A percentile compares a stretch with the other conserved stretches of the same genome.
These are phyloP conservation scores for Tolypocladium guangdongense DNA, from an alignment of 2,329 filamentous ascomycete species.

Conservation along the genomic window DNA sequence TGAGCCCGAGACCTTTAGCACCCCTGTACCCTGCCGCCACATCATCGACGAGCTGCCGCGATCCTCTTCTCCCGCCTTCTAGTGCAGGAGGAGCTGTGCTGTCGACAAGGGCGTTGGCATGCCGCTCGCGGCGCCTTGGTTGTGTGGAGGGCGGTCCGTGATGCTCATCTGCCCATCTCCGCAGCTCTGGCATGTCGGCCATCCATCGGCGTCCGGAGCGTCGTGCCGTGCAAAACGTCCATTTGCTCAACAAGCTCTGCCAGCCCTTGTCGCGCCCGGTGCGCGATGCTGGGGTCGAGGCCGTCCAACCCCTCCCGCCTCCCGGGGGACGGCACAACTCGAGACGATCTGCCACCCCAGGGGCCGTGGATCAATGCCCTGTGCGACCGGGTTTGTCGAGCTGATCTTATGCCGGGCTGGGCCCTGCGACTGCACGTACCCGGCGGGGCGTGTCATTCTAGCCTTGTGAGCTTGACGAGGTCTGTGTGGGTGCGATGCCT, in stretches of 20 bases:
- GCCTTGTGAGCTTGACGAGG: background rate
- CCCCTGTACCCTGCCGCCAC: conserved; percentile 5
- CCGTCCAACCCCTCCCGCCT: background rate
- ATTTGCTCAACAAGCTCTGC: background rate
- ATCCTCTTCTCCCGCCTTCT: conserved; percentile 2
- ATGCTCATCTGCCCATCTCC: background rate
- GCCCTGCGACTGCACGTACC: conserved; percentile 1
- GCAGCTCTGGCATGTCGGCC: background rate
- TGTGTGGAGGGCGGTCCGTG: background rate
- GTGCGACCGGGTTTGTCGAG: conserved; percentile 36
- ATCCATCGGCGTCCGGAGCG: background rate
- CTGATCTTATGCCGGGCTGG: conserved; percentile 23
- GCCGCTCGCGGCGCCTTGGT: background rate
- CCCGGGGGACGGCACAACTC: background rate
- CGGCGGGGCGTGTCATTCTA: background rate
- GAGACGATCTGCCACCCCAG: conserved; percentile 18
- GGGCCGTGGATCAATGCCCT: conserved; percentile 16
- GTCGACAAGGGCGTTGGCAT: background rate
- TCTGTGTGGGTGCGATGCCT: background rate
- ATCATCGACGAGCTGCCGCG: conserved; percentile 2
- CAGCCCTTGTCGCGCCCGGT: background rate
- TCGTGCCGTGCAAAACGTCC: background rate
- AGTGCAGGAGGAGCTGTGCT: background rate
- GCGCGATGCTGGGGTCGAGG: background rate
- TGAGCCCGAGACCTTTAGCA: background rate